Conservation (phyloP, 2,329 filamentous ascomycete species). For the Botryotinia globosa region DNA sequence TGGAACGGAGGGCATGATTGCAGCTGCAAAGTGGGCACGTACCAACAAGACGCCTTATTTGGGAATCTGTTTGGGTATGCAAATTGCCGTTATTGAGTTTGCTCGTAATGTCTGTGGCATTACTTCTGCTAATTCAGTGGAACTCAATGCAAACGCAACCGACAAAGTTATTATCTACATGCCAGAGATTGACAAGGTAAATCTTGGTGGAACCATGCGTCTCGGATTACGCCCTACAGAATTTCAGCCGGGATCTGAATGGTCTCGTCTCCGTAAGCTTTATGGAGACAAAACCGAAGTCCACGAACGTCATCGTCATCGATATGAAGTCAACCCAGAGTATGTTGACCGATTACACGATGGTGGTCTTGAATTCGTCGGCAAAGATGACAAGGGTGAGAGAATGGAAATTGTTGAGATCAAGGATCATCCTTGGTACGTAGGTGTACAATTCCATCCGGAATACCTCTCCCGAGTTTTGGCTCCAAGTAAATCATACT, state of each 20-base stretch:
- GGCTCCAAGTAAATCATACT: constrained; percentile 69
- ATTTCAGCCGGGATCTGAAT: constrained; percentile 60
- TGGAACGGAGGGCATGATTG: constrained; percentile 87
- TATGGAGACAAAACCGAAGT: constrained; percentile 61
- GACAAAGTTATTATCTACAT: constrained; percentile 73
- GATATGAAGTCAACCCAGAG: constrained; percentile 86
- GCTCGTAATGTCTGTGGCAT: constrained; percentile 73
- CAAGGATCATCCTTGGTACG: constrained; percentile 79
- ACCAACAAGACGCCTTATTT: constrained; percentile 78
- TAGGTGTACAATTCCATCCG: constrained; percentile 85
- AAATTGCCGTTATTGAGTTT: constrained; percentile 87
- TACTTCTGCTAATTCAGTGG: constrained; percentile 39
- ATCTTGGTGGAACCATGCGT: constrained; percentile 83
- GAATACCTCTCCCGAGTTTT: constrained; percentile 79
- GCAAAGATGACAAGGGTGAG: constrained; percentile 73
- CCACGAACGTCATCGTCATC: constrained; percentile 78
- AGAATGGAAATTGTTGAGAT: constrained; percentile 84
- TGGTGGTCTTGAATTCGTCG: constrained; percentile 71
- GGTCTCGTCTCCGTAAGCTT: constrained; percentile 72
- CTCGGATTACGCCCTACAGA: constrained; percentile 68
- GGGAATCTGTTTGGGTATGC: constrained; percentile 73
- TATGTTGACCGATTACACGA: constrained; percentile 66
- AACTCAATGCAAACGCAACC: constrained; percentile 36
- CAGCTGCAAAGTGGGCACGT: constrained; percentile 81
- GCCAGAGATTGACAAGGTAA: constrained; percentile 78